These are phyloP conservation scores for Pachyrhizus erosus DNA, from an alignment of 306 rosid genomes.

Conservation along the genomic window DNA sequence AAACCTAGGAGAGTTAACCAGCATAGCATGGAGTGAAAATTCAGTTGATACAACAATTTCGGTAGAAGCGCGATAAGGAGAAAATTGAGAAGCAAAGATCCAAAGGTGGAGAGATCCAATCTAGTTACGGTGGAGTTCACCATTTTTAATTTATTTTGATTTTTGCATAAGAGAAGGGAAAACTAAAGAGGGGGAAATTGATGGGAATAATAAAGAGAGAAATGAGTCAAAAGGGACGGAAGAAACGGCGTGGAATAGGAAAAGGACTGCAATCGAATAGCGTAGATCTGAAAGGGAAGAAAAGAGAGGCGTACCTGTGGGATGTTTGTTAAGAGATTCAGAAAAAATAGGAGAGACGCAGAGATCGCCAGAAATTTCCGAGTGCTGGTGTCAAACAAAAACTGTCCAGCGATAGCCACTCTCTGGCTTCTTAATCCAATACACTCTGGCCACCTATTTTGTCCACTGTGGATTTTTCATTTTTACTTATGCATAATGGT, in stretches of 20 bases:
- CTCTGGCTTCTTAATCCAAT: constrained; percentile 2
- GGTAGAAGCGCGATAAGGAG: background rate
- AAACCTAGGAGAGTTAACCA: constrained; percentile 23
- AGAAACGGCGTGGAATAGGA: constrained; percentile 10
- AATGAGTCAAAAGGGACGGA: background rate
- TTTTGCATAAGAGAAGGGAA: background rate
- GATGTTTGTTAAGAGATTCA: background rate
- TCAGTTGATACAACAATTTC: background rate
- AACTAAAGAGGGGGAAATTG: background rate
- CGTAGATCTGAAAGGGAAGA: constrained; percentile 27
- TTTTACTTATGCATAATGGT: background rate
- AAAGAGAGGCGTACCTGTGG: constrained; percentile 29
- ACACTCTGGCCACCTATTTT: background rate
- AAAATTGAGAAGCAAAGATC: too few relatives aligned
- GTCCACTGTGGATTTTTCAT: background rate
- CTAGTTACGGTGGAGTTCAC: background rate
- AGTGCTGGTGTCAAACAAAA: background rate
- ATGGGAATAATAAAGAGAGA: background rate
- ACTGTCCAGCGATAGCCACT: background rate
- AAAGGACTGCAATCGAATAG: background rate
- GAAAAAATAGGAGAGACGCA: constrained; percentile 16
- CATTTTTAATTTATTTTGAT: background rate
- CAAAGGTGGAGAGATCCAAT: background rate
- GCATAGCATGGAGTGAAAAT: background rate
- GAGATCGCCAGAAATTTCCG: constrained; percentile 16